A percentile compares a stretch with the other conserved stretches of the same genome.
These are phyloP conservation scores for Arachis monticola DNA, from an alignment of 331 rosid genomes.

Conservation along the genomic window DNA sequence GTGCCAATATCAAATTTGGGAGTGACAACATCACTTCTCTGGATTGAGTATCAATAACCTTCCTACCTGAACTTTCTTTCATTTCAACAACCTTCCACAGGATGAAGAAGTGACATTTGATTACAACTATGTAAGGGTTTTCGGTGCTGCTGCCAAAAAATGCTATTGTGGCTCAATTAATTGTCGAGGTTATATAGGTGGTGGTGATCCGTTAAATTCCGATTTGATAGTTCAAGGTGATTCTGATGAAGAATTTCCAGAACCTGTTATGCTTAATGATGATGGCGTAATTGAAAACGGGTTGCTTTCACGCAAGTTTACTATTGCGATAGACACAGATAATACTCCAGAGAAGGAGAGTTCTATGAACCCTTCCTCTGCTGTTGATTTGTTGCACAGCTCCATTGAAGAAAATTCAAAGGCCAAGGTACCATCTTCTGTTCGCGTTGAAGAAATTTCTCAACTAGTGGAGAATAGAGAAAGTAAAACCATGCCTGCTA, in stretches of 20 bases:
- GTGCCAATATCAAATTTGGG: too few relatives aligned
- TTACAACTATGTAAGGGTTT: constrained; percentile 98
- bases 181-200: constrained; percentile 91
- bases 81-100: constrained; percentile 50
- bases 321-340: constrained; percentile 38
- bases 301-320: constrained; percentile 41
- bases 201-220: constrained; percentile 78
- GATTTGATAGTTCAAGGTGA: constrained; percentile 83
- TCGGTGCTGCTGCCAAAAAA: constrained; percentile 99
- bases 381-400: constrained; percentile 51
- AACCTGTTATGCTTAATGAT: constrained; percentile 71
- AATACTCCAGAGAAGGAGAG: constrained; percentile 55
- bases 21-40: constrained; percentile 32
- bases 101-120: constrained; percentile 99
- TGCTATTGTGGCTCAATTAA: constrained; percentile 81
- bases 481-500: constrained; percentile 48
- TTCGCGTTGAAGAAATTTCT: constrained; percentile 53
- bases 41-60: constrained; percentile 24
- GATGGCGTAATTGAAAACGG: constrained; percentile 50
- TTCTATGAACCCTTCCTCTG: constrained; percentile 47
- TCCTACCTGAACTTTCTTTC: constrained; percentile 31
- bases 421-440: constrained; percentile 46
- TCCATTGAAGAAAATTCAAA: constrained; percentile 53
- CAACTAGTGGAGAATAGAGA: constrained; percentile 59
- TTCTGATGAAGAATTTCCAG: constrained; percentile 95